These are phyloP conservation scores for Lasiosphaeris hirsuta DNA, from an alignment of 495 filamentous ascomycete species.

Conservation along the genomic window DNA sequence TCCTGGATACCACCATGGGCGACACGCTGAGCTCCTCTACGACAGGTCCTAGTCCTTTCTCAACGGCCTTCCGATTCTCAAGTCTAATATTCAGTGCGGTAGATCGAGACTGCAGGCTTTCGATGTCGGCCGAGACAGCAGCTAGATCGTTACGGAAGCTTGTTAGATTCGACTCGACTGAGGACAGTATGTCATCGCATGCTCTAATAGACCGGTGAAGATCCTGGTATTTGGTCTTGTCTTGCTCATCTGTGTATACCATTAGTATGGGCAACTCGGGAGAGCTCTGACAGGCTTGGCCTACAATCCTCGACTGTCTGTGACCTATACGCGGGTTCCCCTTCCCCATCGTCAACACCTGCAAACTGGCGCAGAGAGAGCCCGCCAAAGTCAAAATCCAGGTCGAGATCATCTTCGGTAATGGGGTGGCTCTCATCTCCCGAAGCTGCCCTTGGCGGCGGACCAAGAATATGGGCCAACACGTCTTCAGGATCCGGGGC, in stretches of 20 bases:
- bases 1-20: constrained; percentile 73
- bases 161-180: constrained; percentile 86
- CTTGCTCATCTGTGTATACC: constrained; percentile 62
- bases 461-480: constrained; percentile 67
- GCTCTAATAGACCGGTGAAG: constrained; percentile 83
- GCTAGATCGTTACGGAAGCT: constrained; percentile 92
- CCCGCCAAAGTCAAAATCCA: constrained; percentile 74
- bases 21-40: constrained; percentile 90
- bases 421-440: constrained; percentile 25
- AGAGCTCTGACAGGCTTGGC: constrained; percentile 22
- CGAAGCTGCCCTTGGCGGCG: constrained; percentile 23
- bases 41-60: constrained; percentile 81
- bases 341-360: constrained; percentile 37
- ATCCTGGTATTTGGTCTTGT: constrained; percentile 86
- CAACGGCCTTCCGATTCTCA: constrained; percentile 83
- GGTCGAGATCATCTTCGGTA: constrained; percentile 39
- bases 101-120: constrained; percentile 84
- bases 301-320: constrained; percentile 78
- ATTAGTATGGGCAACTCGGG: constrained; percentile 30
- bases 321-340: constrained; percentile 51
- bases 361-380: constrained; percentile 73
- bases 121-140: constrained; percentile 89
- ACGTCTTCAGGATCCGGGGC: constrained; percentile 70
- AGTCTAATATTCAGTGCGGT: constrained; percentile 79
- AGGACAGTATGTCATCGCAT: constrained; percentile 89